Conservation (phyloP, 2,329 filamentous ascomycete genomes). For the Dactylellina haptotyla region DNA sequence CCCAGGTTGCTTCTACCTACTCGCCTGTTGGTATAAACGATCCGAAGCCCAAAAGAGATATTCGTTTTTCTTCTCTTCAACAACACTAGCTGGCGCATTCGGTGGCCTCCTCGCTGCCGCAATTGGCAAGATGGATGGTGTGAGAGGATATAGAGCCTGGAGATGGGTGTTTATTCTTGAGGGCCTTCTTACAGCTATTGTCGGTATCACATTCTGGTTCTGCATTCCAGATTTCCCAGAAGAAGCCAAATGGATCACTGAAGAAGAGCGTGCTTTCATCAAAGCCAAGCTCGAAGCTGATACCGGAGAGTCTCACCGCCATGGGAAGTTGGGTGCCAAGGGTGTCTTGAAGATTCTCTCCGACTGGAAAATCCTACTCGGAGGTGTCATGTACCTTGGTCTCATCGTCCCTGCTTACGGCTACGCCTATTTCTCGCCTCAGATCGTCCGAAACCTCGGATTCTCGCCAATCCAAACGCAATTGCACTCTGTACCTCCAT, state of each 20-base stretch:
- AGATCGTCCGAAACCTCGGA: slow-evolving; percentile 75
- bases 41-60: slow-evolving; percentile 90
- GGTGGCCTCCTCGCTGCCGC: slow-evolving; percentile 85
- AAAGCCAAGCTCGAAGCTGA: slow-evolving; percentile 74
- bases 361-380: slow-evolving; percentile 77
- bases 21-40: slow-evolving; percentile 90
- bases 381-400: slow-evolving; percentile 83
- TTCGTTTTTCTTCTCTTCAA: slow-evolving; percentile 90
- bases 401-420: slow-evolving; percentile 80
- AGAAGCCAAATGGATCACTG: slow-evolving; percentile 75
- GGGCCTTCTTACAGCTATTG: slow-evolving; percentile 71
- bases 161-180: slow-evolving; percentile 86
- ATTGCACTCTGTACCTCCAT: slow-evolving; percentile 68
- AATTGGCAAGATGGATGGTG: slow-evolving; percentile 85
- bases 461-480: slow-evolving; percentile 68
- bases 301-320: slow-evolving; percentile 73
- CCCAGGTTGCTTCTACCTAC: slow-evolving; percentile 76
- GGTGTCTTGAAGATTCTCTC: slow-evolving; percentile 69
- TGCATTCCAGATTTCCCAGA: slow-evolving; percentile 79
- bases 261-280: slow-evolving; percentile 75
- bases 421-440: slow-evolving; percentile 80
- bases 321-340: slow-evolving; percentile 71
- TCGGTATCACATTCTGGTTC: slow-evolving; percentile 74
- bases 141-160: slow-evolving; percentile 77
- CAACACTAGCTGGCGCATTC: slow-evolving; percentile 82